phyloP scores from a whole-genome alignment of 1,284 basidiomycete genomes.

The Ganoderma lingzhi region DNA sequence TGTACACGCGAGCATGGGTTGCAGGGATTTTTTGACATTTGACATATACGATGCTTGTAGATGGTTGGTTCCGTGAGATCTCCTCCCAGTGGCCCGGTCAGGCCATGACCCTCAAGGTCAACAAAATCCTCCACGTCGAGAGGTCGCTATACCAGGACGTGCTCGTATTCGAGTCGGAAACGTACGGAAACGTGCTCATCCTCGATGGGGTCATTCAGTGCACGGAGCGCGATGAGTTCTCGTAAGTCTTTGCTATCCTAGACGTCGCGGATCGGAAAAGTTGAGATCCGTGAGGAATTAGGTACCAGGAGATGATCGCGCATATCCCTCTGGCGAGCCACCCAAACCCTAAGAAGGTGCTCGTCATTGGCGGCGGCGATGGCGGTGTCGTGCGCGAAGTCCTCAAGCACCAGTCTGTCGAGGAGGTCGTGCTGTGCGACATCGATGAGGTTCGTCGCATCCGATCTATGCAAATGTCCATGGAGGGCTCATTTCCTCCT shows the following conservation, averaged over 20 bases:
- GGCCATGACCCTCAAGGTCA: constrained; percentile 95
- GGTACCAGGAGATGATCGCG: constrained; percentile 99
- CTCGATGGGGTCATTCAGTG: constrained; percentile 97
- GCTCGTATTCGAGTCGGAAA: constrained; percentile 94
- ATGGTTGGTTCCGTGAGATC: constrained; percentile 99
- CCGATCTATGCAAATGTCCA: constrained; percentile 2
- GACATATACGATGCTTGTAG: constrained; percentile 46
- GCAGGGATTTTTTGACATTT: background rate
- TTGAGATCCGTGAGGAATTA: constrained; percentile 40
- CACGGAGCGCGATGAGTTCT: constrained; percentile 98
- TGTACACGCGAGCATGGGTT: constrained; percentile 11
- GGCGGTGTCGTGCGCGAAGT: constrained; percentile 98
- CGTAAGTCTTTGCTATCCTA: constrained; percentile 63
- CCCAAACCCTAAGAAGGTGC: constrained; percentile 95
- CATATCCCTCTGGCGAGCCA: constrained; percentile 96
- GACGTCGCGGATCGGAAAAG: constrained; percentile 14
- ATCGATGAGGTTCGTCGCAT: constrained; percentile 85
- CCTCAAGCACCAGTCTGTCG: constrained; percentile 92
- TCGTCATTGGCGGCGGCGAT: constrained; percentile 97
- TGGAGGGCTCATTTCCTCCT: background rate
- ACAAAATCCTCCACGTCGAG: constrained; percentile 95
- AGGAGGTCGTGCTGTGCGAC: constrained; percentile 95
- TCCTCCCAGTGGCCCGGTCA: constrained; percentile 98
- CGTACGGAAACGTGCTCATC: constrained; percentile 95
- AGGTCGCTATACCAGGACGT: constrained; percentile 96